Evolutionary conservation across 306 rosid species (phyloP).

Genomic region (Luffa aegyptiaca): DNA sequence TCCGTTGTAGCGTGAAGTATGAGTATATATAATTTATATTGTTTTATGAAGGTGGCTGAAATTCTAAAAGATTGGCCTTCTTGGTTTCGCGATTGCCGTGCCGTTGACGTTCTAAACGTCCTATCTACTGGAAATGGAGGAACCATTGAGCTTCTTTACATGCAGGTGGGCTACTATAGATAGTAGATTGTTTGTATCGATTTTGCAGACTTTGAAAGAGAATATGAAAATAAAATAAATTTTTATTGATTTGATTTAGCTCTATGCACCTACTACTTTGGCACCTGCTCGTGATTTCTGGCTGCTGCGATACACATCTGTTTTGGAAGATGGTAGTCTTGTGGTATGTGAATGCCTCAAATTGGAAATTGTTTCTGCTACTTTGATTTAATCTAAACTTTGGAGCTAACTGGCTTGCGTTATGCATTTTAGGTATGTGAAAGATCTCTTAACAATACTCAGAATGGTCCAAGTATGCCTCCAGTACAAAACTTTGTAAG

Average conservation of each 20-base stretch:
- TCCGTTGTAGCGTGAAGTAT: neutral
- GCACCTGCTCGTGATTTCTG: constrained; percentile 99
- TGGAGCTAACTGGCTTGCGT: constrained; percentile 11
- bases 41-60: constrained; percentile 65
- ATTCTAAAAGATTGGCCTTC: constrained; percentile 91
- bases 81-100: constrained; percentile 88
- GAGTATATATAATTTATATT: neutral
- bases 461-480: constrained; percentile 93
- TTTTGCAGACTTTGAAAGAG: neutral
- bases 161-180: constrained; percentile 54
- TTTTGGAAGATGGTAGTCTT: constrained; percentile 94
- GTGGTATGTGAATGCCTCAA: constrained; percentile 43
- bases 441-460: constrained; percentile 97
- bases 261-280: constrained; percentile 93
- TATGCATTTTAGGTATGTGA: constrained; percentile 62
- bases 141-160: constrained; percentile 88
- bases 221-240: neutral
- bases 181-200: neutral
- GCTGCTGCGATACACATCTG: constrained; percentile 94
- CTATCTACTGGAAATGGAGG: constrained; percentile 88
- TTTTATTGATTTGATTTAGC: constrained; percentile 30
- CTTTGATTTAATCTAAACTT: neutral
- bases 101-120: constrained; percentile 69
- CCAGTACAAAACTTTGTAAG: constrained; percentile 83
- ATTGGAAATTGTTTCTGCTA: neutral